Base-by-base conservation (phyloP, 805 yeast genomes). In the Nakazawaea sp. region DNA sequence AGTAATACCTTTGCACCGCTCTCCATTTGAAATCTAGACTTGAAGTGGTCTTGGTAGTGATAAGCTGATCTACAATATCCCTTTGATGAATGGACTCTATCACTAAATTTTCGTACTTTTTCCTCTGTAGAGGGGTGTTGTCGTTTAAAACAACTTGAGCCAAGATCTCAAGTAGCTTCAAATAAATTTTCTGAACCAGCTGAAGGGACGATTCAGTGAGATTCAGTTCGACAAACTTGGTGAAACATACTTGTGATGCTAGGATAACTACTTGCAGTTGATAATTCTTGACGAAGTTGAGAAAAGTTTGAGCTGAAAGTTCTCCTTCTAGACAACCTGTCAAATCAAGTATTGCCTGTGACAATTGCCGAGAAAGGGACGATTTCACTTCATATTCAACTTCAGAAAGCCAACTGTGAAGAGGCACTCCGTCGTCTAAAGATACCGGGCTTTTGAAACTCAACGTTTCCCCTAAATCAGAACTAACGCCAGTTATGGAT, bases 401-500 rank as follows among this genome's bases (percentile, higher is more conserved):
- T 12, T 57, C 62, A 2, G 53, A 45, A 36, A 89, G 56, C 87
- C 94, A 81, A 17, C 76, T 81, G 30, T 75, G 62, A 21, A 81
- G 61, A 12, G 68, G 53, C 1, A 70, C 59, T 28, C 51, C 51
- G 10, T 67, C 59, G 0, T 54, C 49, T 3, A 75, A 43, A 0
- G 71, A 59, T 0, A 87, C 64, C 0, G 75, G 67, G 2, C 52
- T 48, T 0, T 27, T 27, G 2, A 85, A 58, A 0, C 10, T 5
- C 2, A 87, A 53, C 0, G 21, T 30, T 49, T 89, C 97, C 0
- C 78, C 82, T 45, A 84, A 82, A 0, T 64, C 59, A n/a, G 96
- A 82, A 1, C 45, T 33, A 1, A 87, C 61, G 1, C 75, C 75
- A 0, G 46, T 44, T 3, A 60, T 56, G 4, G 32, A 3, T 18